Base-by-base conservation (phyloP, 805 yeast genomes). In the Saccharomycopsis capsularis region DNA sequence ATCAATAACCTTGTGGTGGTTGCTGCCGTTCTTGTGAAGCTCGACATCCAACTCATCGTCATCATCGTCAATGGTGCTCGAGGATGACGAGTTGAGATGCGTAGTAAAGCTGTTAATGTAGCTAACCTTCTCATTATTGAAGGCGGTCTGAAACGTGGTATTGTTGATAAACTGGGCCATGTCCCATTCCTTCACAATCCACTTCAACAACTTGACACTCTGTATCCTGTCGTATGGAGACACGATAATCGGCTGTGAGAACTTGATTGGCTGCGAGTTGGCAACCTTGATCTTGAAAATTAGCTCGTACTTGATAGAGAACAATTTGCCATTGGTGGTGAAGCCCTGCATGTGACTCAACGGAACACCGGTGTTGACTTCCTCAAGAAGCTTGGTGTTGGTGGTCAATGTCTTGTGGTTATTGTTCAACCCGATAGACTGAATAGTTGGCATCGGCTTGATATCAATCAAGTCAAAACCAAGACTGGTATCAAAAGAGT, bases 121-220 rank as follows among this genome's bases (percentile, higher is more conserved):
- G 34, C 46, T 53, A 2, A 51, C 48, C 34, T 51, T 51, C 18
- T 50, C 46, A 67, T 68, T 59, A 72, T 74, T 15, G 74, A 53
- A 51, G 29, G 32, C 48, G 1, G 55, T 51, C 36, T 47, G 48
- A 42, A 51, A 51, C 7, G 50, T 47, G 4, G 52, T 51, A 23
- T 46, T 48, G 36, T 53, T 53, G 29, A 53, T 51, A 16, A 53
- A 44, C 29, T 58, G 61, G 1, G 83, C 76, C 22, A 65, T 50
- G 35, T 72, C 75, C 46, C 76, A 74, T 59, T 81, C 82, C 43
- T 70, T 67, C 50, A 69, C 55, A 16, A 81, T 76, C 73, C 82
- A 71, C 51, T 68, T 69, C 48, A 79, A 67, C 11, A 80, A 59
- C 49, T 77, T 71, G 30, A 68, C 71, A 38, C 80, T 66, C 55